Evolutionary conservation across 108 stramenopile genomes (phyloP).

Genomic region (Mediolabrus comicus): DNA sequence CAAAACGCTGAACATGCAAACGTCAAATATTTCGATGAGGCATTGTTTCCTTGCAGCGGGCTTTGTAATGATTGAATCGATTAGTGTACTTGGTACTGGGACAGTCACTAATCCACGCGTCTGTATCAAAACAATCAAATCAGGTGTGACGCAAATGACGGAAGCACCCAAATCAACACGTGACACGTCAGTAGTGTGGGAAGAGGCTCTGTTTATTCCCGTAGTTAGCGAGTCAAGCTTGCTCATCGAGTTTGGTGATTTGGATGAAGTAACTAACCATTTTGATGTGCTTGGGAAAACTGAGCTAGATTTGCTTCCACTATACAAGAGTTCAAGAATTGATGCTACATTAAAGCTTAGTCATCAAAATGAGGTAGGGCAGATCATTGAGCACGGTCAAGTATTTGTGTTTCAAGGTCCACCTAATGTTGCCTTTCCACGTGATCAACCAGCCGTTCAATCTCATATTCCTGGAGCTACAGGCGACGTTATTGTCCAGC

Average conservation of each 20-base stretch:
- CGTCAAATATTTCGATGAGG: conserved; percentile 25
- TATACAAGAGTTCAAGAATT: conserved; percentile 57
- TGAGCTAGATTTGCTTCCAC: conserved; percentile 57
- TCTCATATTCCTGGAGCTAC: conserved; percentile 56
- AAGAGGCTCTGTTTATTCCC: conserved; percentile 36
- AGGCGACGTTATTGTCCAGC: conserved; percentile 1
- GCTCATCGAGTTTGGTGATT: conserved; percentile 61
- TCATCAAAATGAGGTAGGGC: conserved; percentile 44
- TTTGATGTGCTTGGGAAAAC: conserved; percentile 60
- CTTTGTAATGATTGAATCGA: conserved; percentile 32
- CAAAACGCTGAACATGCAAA: background rate
- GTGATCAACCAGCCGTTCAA: conserved; percentile 57
- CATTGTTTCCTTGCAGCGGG: conserved; percentile 63
- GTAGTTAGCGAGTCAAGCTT: conserved; percentile 75
- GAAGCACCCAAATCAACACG: conserved; percentile 1
- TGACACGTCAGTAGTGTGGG: conserved; percentile 30
- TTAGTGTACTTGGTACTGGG: conserved; percentile 42
- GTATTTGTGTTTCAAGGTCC: conserved; percentile 52
- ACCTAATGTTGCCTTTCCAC: conserved; percentile 65
- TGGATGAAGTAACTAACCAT: conserved; percentile 40
- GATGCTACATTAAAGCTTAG: conserved; percentile 53
- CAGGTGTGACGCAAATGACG: conserved; percentile 34
- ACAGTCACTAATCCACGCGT: conserved; percentile 7
- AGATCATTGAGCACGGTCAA: conserved; percentile 18
- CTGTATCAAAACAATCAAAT: conserved; percentile 44